Evolutionary conservation across 768 basidiomycete species (phyloP).

Genomic region (Boletus vermiculosoides): DNA sequence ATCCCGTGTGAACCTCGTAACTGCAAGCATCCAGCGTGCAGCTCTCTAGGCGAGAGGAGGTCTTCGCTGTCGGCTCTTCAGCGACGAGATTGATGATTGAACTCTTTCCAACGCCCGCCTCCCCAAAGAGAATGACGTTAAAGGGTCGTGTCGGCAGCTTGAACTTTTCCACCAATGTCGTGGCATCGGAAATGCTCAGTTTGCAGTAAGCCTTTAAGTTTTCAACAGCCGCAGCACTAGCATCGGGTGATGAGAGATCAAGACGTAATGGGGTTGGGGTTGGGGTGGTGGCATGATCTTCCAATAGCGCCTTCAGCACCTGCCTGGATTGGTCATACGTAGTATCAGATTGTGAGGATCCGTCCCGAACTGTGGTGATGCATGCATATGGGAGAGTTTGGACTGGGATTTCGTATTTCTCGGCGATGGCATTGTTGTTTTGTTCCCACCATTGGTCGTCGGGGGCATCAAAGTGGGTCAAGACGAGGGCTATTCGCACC

Average conservation of each 20-base stretch:
- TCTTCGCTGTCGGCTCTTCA: constrained; percentile 19
- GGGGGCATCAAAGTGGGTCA: constrained; percentile 39
- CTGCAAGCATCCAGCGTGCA: constrained; percentile 33
- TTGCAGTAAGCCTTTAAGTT: constrained; percentile 14
- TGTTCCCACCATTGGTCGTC: constrained; percentile 40
- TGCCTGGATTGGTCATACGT: constrained; percentile 16
- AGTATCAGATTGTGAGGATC: neutral
- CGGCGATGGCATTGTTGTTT: constrained; percentile 27
- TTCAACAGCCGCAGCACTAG: neutral
- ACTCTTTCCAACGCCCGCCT: constrained; percentile 41
- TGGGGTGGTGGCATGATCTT: constrained; percentile 6
- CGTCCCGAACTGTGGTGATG: constrained; percentile 19
- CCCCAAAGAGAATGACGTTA: constrained; percentile 41
- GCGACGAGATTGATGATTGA: constrained; percentile 41
- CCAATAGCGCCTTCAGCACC: constrained; percentile 9
- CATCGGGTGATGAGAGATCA: constrained; percentile 15
- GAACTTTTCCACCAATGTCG: constrained; percentile 12
- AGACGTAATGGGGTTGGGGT: constrained; percentile 12
- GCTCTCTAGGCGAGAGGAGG: constrained; percentile 27
- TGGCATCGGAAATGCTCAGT: constrained; percentile 12
- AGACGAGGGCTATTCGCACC: constrained; percentile 37
- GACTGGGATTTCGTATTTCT: constrained; percentile 11
- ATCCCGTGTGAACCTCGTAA: constrained; percentile 25
- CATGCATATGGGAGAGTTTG: constrained; percentile 13
- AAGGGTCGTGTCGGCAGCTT: constrained; percentile 12